Base-by-base conservation (phyloP, 768 basidiomycete genomes). In the Mycena olivaceomarginata region DNA sequence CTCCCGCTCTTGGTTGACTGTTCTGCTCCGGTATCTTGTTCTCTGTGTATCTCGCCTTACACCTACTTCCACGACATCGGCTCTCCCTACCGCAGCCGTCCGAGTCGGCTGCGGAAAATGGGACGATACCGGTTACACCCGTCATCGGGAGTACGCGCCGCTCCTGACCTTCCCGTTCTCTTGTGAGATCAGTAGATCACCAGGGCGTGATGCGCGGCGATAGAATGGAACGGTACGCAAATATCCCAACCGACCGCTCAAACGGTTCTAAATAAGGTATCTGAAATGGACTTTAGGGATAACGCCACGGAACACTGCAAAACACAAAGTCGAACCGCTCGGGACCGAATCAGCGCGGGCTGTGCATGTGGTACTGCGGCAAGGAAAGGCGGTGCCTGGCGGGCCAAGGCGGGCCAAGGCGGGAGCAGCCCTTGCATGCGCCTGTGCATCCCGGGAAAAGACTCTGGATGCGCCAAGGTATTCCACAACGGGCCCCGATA, bases 221-320 rank as follows among this genome's bases (percentile, higher is more conserved):
- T 63, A 63, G 62, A 63, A 63, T 63, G 62, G 62, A 63, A 63
- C 41, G 20, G 62, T 16, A 43, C 62, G 62, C 62, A 43, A 43
- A 63, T 63, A 43, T 37, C 62, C 40, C 11, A 63, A 63, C 62
- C 62, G 62, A 63, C 40, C 8, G 39, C 62, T 63, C 40, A 63
- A 63, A 41, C 62, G 31, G 59, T 37, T 62, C 37, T 62, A 62
- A 62, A 62, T 62, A 41, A 39, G 62, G 62, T 40, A 41, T 13
- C 41, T 43, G 62, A 63, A 63, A 40, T 63, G 62, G 62, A 63
- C 62, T 63, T 63, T 63, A 63, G 62, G 41, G 39, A 63, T 63
- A 63, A 63, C 62, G 40, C 62, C 62, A 63, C 40, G 62, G n/a
- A 43, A 63, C 62, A 63, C 40, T 63, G 15, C 18, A 63, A 20